A percentile compares a stretch with the other conserved stretches of the same genome.
Conservation (phyloP, 352 stramenopile genomes). For the Peronospora farinosa region DNA sequence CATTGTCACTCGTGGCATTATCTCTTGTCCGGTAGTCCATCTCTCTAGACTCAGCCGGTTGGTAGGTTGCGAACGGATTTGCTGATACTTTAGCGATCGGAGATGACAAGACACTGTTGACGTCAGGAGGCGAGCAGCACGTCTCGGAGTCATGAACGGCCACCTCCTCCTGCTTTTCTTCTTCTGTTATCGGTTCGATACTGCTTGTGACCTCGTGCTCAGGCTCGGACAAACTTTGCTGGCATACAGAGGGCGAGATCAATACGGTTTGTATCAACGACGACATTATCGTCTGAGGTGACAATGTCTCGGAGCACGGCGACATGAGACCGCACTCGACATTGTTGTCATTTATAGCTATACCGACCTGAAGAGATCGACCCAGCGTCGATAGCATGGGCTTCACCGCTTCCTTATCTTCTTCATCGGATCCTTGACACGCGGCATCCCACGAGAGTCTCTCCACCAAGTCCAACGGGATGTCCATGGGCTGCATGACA, state of each 20-base stretch:
- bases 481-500: conserved; percentile 5
- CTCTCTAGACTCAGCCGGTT: conserved; percentile 5
- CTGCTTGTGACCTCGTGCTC: conserved; percentile 16
- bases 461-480: conserved; percentile 15
- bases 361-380: conserved; percentile 13
- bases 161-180: conserved; percentile 13
- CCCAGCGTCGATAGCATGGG: conserved; percentile 6
- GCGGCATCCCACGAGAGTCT: conserved; percentile 25
- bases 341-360: background rate
- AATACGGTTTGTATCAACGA: conserved; percentile 14
- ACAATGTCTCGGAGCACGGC: conserved; percentile 34
- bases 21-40: background rate
- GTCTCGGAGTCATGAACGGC: conserved; percentile 14
- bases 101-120: conserved; percentile 13
- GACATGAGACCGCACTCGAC: conserved; percentile 48
- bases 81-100: background rate
- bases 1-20: conserved; percentile 13
- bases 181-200: conserved; percentile 9
- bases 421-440: conserved; percentile 14
- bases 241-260: conserved; percentile 15
- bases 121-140: conserved; percentile 13
- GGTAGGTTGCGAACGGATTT: conserved; percentile 18
- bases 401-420: conserved; percentile 5
- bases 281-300: conserved; percentile 14
- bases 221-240: conserved; percentile 16